Evolutionary conservation across 108 stramenopile species (phyloP), one percentile per base, ranked within the genome.

Genomic region (Cyclostephanos invisitatus): DNA sequence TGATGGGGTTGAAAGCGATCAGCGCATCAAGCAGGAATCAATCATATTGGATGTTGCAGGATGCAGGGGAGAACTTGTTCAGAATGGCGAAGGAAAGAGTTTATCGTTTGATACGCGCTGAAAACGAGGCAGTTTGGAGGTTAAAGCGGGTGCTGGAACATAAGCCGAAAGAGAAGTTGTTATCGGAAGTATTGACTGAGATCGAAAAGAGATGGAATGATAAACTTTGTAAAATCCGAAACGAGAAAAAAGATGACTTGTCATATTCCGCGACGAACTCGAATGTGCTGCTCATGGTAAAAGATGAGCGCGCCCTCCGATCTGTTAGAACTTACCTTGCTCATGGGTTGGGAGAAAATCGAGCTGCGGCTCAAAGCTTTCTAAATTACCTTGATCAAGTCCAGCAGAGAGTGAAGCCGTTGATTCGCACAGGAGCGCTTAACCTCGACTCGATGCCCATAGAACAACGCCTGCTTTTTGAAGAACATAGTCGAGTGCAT

Each of bases 101-200:
- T 15, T 97, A 90, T 70, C 85, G 60, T 18, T 61, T 96, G 29
- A 38, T 76, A 37, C 63, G 63, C 46, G 72, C 81, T 35, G 81
- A 84, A 7, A 84, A 85, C 8, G 37, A 64, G 11, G 55, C 82
- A 10, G 86, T 86, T 47, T 75, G 67, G 50, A 75, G 62, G 22
- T 65, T 97, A 35, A 64, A 82, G 22, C 82, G 87, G 6, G 74
- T 93, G 1, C 61, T 97, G 59, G 97, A 98, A 78, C 91, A 92
- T 68, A 96, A 92, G 75, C 94, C 97, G 20, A 99, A 99, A 75
- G 98, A 97, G 89, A 79, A 68, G 10, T 75, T 97, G 9, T 67
- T 98, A 59, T 71, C 70, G 22, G 84, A 92, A 38, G 84, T 99
- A 14, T 68, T 99, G 66, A 68, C 72, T 6, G 98, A 98, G 82